Evolutionary conservation across 768 basidiomycete species (phyloP).

Genomic region (Serpula lacrymans): DNA sequence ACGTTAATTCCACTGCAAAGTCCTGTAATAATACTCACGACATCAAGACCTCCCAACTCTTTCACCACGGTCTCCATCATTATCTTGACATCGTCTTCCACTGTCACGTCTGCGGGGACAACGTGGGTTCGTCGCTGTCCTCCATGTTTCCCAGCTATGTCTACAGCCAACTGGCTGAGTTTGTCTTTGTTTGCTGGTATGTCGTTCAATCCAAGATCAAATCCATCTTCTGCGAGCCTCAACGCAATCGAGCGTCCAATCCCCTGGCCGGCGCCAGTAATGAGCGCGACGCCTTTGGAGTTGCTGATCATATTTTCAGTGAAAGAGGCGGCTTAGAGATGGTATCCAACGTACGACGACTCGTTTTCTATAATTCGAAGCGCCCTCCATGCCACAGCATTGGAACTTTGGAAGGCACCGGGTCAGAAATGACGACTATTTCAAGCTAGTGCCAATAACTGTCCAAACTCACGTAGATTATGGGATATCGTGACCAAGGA

Average conservation of each 20-base stretch:
- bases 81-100: constrained; percentile 38
- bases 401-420: too few relatives aligned
- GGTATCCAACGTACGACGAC: too few relatives aligned
- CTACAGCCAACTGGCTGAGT: constrained; percentile 18
- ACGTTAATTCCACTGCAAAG: background rate
- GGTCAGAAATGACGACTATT: too few relatives aligned
- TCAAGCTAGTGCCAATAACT: too few relatives aligned
- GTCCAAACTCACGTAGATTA: too few relatives aligned
- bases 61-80: constrained; percentile 31
- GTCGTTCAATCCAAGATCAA: constrained; percentile 29
- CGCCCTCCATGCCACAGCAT: too few relatives aligned
- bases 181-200: constrained; percentile 21
- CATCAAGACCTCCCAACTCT: constrained; percentile 42
- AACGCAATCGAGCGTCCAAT: constrained; percentile 29
- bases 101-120: constrained; percentile 37
- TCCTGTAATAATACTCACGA: constrained; percentile 29
- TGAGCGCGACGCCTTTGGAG: constrained; percentile 27
- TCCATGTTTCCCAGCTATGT: too few relatives aligned
- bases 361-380: too few relatives aligned
- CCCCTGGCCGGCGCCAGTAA: constrained; percentile 32
- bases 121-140: constrained; percentile 14
- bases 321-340: too few relatives aligned
- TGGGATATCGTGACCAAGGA: too few relatives aligned
- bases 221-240: constrained; percentile 31
- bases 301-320: constrained; percentile 21